Conservation (phyloP, 768 basidiomycete species). For the Lentinula edodes region DNA sequence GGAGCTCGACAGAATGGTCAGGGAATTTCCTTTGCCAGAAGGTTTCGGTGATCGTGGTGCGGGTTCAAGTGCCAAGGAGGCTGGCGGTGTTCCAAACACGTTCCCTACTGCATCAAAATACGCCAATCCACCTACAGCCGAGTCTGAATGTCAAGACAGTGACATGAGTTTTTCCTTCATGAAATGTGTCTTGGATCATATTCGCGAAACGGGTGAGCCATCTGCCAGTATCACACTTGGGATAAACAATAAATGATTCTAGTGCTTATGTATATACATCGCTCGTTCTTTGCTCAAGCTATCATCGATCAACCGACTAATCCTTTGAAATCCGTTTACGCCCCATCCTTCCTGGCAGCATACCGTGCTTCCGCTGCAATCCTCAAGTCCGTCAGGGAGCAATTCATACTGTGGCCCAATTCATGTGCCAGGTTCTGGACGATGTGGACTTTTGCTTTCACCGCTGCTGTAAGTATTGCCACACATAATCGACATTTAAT, state of each 20-base stretch:
- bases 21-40: constrained; percentile 56
- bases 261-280: constrained; percentile 62
- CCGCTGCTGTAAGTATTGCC: constrained; percentile 37
- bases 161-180: constrained; percentile 37
- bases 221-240: neutral
- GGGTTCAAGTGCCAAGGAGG: constrained; percentile 12
- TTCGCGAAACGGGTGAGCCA: constrained; percentile 37
- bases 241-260: neutral
- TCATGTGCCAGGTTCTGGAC: constrained; percentile 53
- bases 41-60: constrained; percentile 24
- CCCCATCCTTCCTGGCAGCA: constrained; percentile 59
- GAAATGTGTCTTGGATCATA: constrained; percentile 43
- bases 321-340: constrained; percentile 60
- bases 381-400: constrained; percentile 42
- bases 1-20: constrained; percentile 64
- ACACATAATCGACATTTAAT: neutral
- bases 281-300: constrained; percentile 67
- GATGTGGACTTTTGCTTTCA: constrained; percentile 58
- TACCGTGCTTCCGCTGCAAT: constrained; percentile 56
- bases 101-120: constrained; percentile 11
- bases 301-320: constrained; percentile 63
- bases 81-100: constrained; percentile 1
- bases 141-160: constrained; percentile 1
- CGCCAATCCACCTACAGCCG: neutral
- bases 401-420: constrained; percentile 41